A percentile compares a stretch with the other conserved stretches of the same genome.
Evolutionary conservation across 495 filamentous ascomycete genomes (phyloP).

Genomic region (Neurospora sp.): DNA sequence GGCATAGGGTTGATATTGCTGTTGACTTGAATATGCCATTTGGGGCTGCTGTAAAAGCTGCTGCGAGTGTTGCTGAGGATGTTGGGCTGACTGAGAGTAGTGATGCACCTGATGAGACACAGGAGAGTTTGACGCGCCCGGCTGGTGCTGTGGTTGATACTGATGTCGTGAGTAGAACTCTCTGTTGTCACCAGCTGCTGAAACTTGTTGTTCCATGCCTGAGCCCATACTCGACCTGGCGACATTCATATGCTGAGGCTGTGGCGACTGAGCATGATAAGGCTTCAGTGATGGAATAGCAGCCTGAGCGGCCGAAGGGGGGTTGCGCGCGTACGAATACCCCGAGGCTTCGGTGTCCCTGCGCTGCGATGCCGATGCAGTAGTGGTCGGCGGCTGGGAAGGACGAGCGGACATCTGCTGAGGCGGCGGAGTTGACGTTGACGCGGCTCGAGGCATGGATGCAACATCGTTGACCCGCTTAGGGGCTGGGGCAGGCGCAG

Average conservation of each 20-base stretch:
- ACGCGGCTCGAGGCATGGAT: slow-evolving; percentile 13
- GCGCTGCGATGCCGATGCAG: slow-evolving; percentile 22
- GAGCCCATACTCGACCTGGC: slow-evolving; percentile 23
- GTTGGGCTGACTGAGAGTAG: slow-evolving; percentile 26
- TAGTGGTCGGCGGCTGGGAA: slow-evolving; percentile 21
- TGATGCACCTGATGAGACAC: slow-evolving; percentile 31
- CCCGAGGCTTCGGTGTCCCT: slow-evolving; percentile 25
- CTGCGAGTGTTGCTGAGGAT: background rate
- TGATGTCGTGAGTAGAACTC: slow-evolving; percentile 33
- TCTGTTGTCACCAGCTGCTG: slow-evolving; percentile 15
- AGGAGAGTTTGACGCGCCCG: slow-evolving; percentile 26
- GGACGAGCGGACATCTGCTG: slow-evolving; percentile 27
- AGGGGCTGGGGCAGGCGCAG: slow-evolving; percentile 24
- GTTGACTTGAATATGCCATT: slow-evolving; percentile 10
- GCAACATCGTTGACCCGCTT: slow-evolving; percentile 33
- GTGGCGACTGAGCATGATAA: slow-evolving; percentile 32
- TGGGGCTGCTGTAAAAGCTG: slow-evolving; percentile 7
- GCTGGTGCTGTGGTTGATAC: slow-evolving; percentile 23
- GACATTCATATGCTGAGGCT: slow-evolving; percentile 25
- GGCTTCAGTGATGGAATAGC: slow-evolving; percentile 41
- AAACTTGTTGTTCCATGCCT: slow-evolving; percentile 20
- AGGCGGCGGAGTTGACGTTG: slow-evolving; percentile 36
- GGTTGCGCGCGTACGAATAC: slow-evolving; percentile 29
- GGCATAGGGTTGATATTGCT: slow-evolving; percentile 6
- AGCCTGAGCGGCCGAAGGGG: slow-evolving; percentile 25